Evolutionary conservation across 805 yeast species (phyloP), one percentile per base, ranked within the genome.

Genomic region (Myxozyma neotropica): DNA sequence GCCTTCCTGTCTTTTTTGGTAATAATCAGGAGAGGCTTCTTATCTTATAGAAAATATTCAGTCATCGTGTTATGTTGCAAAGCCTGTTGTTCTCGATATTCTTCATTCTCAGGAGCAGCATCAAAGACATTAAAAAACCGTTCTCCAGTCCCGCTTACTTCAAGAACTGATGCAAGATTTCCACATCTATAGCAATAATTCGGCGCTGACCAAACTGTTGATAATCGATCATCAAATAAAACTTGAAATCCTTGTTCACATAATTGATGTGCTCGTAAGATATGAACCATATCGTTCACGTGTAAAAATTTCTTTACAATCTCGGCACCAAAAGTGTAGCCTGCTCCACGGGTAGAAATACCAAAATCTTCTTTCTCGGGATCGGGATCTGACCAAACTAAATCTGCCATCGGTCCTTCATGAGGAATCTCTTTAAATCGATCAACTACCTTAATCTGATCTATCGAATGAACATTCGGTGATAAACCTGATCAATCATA

Each of bases 201-300:
- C 0, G 99, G 99, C 0, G 99, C 99, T 0, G 94, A 86, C 99
- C 99, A 94, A 6, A 94, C 98, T 0, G 99, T 94, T 38, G 95
- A 86, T 47, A 96, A 89, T 63, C 88, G 81, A 2, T 96, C 97
- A 57, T 84, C 84, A 82, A 96, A 94, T 70, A 92, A 85, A 54
- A 89, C 85, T 65, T 93, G 96, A 70, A 85, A 94, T 0, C 99
- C 99, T 70, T 93, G 96, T 70, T 94, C 94, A 72, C 99, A 95
- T 40, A 94, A 78, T 72, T 94, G 99, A 72, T 94, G 99, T 0
- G 99, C 99, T 45, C 99, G 77, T 46, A 91, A 81, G 55, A 94
- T 86, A 71, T 89, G 93, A 31, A 83, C 84, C 80, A 91, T 84
- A 36, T 81, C 77, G 73, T 94, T 94, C 61, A 88, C 81, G 56